These are phyloP conservation scores for Gynostemma pentaphyllum DNA, from an alignment of 306 rosid species.

Conservation along the genomic window DNA sequence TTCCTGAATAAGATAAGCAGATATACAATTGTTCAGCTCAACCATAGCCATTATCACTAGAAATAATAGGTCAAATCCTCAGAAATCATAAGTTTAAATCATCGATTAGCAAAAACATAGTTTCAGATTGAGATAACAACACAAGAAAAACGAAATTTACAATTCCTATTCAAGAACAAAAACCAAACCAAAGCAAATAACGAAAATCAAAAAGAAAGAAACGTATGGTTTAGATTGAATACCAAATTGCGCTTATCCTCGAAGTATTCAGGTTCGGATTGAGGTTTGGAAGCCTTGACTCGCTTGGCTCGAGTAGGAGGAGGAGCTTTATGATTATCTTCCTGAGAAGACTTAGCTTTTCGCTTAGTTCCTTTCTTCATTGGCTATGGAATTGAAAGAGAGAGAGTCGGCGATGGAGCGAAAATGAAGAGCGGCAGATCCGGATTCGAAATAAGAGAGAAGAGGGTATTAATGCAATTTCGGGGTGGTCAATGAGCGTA, in stretches of 20 bases:
- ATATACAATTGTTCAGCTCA: constrained; percentile 6
- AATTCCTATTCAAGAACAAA: too few species aligned
- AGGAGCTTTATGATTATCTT: constrained; percentile 14
- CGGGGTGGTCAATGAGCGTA: background rate
- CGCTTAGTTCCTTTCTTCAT: constrained; percentile 53
- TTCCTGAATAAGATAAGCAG: constrained; percentile 17
- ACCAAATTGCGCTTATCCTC: constrained; percentile 35
- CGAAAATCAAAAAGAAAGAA: background rate
- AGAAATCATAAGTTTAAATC: background rate
- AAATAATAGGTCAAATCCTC: background rate
- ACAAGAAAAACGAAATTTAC: background rate
- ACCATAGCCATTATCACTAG: background rate
- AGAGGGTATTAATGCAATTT: background rate
- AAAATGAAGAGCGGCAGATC: constrained; percentile 12
- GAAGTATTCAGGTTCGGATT: constrained; percentile 27
- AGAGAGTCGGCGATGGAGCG: background rate
- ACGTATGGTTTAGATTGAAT: background rate
- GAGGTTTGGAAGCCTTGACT: constrained; percentile 31
- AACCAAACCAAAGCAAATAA: background rate
- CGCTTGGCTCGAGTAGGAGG: constrained; percentile 41
- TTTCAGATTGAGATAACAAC: background rate
- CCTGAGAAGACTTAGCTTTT: constrained; percentile 23
- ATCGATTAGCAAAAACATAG: background rate
- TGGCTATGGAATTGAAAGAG: background rate
- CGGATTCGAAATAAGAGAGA: constrained; percentile 21